Evolutionary conservation across 2,329 filamentous ascomycete species (phyloP).

Genomic region (Aspergillus transmontanensis): DNA sequence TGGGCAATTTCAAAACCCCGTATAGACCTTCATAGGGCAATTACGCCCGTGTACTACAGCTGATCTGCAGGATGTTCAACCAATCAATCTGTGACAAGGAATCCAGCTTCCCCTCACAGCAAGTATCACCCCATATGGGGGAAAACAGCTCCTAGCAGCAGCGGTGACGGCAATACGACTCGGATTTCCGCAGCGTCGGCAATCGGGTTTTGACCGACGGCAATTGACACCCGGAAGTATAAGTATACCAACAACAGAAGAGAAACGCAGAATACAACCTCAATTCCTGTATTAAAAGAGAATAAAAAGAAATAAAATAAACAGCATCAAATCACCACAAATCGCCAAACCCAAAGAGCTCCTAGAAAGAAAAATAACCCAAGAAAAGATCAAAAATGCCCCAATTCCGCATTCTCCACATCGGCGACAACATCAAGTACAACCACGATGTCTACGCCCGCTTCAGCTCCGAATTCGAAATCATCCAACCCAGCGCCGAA

Average conservation of each 20-base stretch:
- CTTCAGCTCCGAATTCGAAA: constrained; percentile 44
- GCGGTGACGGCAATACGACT: neutral
- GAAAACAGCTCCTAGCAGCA: neutral
- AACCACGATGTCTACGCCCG: constrained; percentile 47
- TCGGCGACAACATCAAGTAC: constrained; percentile 53
- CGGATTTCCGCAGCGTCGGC: constrained; percentile 4
- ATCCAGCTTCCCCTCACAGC: neutral
- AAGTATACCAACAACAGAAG: neutral
- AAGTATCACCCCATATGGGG: neutral
- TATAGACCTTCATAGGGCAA: neutral
- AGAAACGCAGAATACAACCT: no score
- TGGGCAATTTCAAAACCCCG: no score
- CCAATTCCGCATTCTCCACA: constrained; percentile 45
- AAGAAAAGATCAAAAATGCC: constrained; percentile 17
- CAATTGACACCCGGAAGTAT: neutral
- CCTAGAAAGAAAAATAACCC: neutral
- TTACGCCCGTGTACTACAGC: neutral
- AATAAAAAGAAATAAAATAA: neutral
- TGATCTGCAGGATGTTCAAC: neutral
- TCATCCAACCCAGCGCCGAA: constrained; percentile 42
- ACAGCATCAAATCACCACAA: neutral
- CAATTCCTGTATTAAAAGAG: neutral
- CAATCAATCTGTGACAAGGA: neutral
- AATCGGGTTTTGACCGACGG: constrained; percentile 2
- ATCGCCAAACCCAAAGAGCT: no score